Evolutionary conservation across 1,284 basidiomycete genomes (phyloP).

Genomic region (Microbotryum intermedium): DNA sequence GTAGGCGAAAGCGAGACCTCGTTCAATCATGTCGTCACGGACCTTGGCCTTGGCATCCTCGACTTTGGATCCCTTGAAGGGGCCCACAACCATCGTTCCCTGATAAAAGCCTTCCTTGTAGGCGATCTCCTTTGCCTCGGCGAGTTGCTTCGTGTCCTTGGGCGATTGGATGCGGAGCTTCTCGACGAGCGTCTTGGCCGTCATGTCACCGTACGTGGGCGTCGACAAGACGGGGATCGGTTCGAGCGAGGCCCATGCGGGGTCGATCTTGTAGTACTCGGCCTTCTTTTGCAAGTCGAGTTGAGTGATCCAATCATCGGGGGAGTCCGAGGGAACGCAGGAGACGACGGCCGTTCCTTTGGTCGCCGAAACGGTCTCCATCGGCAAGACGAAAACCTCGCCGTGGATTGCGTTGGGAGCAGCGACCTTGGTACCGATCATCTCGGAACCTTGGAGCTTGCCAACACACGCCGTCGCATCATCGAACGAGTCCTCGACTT

Average conservation of each 20-base stretch:
- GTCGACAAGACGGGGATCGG: constrained; percentile 83
- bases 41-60: constrained; percentile 88
- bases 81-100: constrained; percentile 81
- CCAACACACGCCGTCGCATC: constrained; percentile 48
- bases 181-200: constrained; percentile 77
- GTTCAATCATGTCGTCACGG: constrained; percentile 70
- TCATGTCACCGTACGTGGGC: constrained; percentile 83
- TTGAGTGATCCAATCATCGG: constrained; percentile 88
- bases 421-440: constrained; percentile 84
- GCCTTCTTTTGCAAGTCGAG: constrained; percentile 94
- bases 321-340: constrained; percentile 95
- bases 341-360: constrained; percentile 99
- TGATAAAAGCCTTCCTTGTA: constrained; percentile 98
- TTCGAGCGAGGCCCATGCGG: constrained; percentile 76
- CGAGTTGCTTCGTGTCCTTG: constrained; percentile 84
- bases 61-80: constrained; percentile 77
- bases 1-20: constrained; percentile 74
- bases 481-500: constrained; percentile 62
- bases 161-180: constrained; percentile 92
- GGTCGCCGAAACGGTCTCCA: constrained; percentile 92
- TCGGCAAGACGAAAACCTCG: constrained; percentile 91
- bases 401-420: constrained; percentile 73
- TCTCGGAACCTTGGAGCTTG: constrained; percentile 65
- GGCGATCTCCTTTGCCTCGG: constrained; percentile 93
- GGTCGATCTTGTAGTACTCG: constrained; percentile 91